These are phyloP conservation scores for Cyclocybe cylindracea DNA, from an alignment of 768 basidiomycete genomes.

Conservation along the genomic window DNA sequence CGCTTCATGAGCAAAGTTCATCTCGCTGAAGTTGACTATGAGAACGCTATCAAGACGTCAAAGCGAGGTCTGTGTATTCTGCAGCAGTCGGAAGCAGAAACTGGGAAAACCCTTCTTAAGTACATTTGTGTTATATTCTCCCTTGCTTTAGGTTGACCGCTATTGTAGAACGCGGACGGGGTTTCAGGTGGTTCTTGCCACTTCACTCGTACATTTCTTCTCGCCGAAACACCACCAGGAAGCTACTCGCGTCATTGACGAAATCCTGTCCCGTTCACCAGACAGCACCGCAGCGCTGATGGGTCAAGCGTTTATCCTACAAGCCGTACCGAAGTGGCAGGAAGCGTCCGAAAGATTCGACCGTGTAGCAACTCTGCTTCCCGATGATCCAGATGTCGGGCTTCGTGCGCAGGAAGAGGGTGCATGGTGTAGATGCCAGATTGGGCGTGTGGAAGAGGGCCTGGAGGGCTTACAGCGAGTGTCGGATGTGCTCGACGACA, in stretches of 20 bases:
- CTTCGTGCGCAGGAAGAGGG: conserved; percentile 77
- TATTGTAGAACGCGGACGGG: conserved; percentile 56
- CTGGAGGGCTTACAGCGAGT: conserved; percentile 49
- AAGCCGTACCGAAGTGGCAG: conserved; percentile 64
- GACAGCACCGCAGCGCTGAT: conserved; percentile 68
- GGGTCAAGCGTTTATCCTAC: conserved; percentile 72
- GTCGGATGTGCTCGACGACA: conserved; percentile 39
- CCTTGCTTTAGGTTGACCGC: background rate
- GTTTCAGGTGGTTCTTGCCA: conserved; percentile 72
- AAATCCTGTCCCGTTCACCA: conserved; percentile 64
- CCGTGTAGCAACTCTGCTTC: conserved; percentile 49
- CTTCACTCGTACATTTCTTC: conserved; percentile 79
- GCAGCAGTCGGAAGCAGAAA: conserved; percentile 51
- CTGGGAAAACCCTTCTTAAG: conserved; percentile 54
- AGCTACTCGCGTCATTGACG: conserved; percentile 73
- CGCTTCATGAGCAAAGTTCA: conserved; percentile 70
- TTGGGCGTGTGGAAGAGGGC: conserved; percentile 47
- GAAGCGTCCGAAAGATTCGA: conserved; percentile 67
- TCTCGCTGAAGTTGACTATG: conserved; percentile 68
- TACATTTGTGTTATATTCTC: conserved; percentile 27
- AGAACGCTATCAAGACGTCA: conserved; percentile 67
- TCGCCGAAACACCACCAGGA: conserved; percentile 88
- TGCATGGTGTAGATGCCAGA: conserved; percentile 80
- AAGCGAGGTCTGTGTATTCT: conserved; percentile 70
- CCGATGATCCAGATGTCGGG: conserved; percentile 45